These are phyloP conservation scores for Raffaelea arxii DNA, from an alignment of 2,329 filamentous ascomycete species.

Conservation along the genomic window DNA sequence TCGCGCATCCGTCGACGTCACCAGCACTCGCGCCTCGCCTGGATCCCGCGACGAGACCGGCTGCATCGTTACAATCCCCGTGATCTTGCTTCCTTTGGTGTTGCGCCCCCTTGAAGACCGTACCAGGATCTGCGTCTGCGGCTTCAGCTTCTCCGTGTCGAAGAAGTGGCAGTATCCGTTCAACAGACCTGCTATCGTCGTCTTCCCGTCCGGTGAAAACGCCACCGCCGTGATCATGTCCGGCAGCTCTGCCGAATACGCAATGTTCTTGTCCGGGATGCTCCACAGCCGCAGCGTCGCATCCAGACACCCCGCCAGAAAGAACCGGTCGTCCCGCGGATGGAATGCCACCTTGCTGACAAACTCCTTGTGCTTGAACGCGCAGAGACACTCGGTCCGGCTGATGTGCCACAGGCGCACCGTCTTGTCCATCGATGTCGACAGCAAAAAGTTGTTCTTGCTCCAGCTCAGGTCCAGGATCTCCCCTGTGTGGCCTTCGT, in stretches of 20 bases:
- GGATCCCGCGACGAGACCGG: conserved; percentile 2
- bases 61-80: conserved; percentile 62
- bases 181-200: conserved; percentile 78
- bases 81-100: conserved; percentile 94
- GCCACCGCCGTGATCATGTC: conserved; percentile 92
- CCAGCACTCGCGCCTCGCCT: conserved; percentile 71
- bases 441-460: conserved; percentile 96
- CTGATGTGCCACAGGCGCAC: conserved; percentile 90
- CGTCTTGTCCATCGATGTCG: conserved; percentile 96
- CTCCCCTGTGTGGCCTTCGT: conserved; percentile 73
- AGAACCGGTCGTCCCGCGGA: conserved; percentile 90
- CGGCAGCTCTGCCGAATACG: conserved; percentile 64
- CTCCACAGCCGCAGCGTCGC: conserved; percentile 86
- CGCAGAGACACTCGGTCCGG: conserved; percentile 76
- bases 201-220: conserved; percentile 86
- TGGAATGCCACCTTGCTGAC: conserved; percentile 94
- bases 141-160: conserved; percentile 82
- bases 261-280: conserved; percentile 91
- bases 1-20: conserved; percentile 92
- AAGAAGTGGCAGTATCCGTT: conserved; percentile 84
- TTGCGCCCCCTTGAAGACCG: conserved; percentile 86
- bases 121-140: conserved; percentile 82
- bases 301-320: conserved; percentile 86
- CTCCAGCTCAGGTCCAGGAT: conserved; percentile 94
- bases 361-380: conserved; percentile 90